These are phyloP conservation scores for Colletotrichum sp. DNA, from an alignment of 2,329 filamentous ascomycete species.

Conservation along the genomic window DNA sequence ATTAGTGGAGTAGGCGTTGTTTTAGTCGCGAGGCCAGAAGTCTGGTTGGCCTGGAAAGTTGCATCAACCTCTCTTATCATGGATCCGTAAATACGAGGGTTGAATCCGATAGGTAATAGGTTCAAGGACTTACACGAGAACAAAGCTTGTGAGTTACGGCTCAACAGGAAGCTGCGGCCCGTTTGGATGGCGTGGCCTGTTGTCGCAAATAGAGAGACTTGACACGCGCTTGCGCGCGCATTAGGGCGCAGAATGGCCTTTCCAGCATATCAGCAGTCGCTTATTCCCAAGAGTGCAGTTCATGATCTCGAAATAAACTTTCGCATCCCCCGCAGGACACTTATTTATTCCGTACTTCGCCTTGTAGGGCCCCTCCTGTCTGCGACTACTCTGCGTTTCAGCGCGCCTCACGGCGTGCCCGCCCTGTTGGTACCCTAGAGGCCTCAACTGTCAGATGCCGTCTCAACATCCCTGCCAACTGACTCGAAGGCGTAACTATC, in stretches of 20 bases:
- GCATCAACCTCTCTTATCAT: not conserved
- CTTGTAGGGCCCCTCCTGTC: not conserved
- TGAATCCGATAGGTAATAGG: not conserved
- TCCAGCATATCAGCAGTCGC: not conserved
- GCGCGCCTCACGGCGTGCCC: not conserved
- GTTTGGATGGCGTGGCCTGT: not conserved
- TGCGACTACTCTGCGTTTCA: slow-evolving; percentile 7
- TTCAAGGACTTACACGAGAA: not conserved
- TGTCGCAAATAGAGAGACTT: not conserved
- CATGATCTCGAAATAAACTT: not conserved
- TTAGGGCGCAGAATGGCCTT: not conserved
- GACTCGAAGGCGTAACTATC: not conserved
- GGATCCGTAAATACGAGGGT: not conserved
- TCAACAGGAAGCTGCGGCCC: not conserved
- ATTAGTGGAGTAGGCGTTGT: not conserved
- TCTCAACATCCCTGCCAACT: not conserved
- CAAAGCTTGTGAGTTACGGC: not conserved
- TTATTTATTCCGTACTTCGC: not conserved
- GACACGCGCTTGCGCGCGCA: not conserved
- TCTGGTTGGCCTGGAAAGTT: not conserved
- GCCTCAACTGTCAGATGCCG: not conserved
- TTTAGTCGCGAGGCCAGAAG: not conserved
- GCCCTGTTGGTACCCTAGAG: not conserved
- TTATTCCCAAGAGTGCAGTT: not conserved
- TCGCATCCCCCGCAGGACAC: not conserved